Conservation (phyloP, 768 basidiomycete genomes). For the Tephrocybe rancida region DNA sequence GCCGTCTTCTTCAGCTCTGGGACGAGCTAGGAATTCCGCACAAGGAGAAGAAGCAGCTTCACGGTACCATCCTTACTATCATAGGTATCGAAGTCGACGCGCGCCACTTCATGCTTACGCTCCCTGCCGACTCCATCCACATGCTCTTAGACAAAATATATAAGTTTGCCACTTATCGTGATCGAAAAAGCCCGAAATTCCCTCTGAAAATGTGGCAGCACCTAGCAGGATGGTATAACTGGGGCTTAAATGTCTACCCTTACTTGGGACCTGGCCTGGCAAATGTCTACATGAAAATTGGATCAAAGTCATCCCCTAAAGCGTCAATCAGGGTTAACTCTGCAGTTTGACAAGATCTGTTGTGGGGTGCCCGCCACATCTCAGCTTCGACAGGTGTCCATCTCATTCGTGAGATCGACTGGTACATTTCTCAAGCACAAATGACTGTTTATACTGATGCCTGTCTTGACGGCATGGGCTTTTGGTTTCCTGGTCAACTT, state of each 20-base stretch:
- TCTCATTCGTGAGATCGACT: neutral
- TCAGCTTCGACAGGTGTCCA: neutral
- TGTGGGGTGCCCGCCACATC: neutral
- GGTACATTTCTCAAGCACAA: slow-evolving; percentile 16
- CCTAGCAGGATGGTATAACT: slow-evolving; percentile 40
- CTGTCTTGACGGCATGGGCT: slow-evolving; percentile 19
- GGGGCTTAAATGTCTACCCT: slow-evolving; percentile 35
- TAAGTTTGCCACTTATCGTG: slow-evolving; percentile 10
- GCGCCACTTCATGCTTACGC: slow-evolving; percentile 28
- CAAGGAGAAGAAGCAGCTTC: slow-evolving; percentile 39
- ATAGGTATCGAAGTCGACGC: slow-evolving; percentile 42
- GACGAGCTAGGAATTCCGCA: slow-evolving; percentile 43
- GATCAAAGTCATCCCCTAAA: neutral
- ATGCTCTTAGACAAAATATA: slow-evolving; percentile 14
- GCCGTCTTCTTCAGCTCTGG: slow-evolving; percentile 24
- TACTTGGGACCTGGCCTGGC: slow-evolving; percentile 12
- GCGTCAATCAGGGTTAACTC: neutral
- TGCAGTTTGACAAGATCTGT: neutral
- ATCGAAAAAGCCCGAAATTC: neutral
- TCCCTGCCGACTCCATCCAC: slow-evolving; percentile 1
- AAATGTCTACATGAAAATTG: slow-evolving; percentile 23
- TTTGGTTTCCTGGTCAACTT: slow-evolving; percentile 19
- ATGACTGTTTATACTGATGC: slow-evolving; percentile 24
- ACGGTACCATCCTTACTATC: slow-evolving; percentile 30
- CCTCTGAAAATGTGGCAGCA: slow-evolving; percentile 22